These are phyloP conservation scores for Phaeoacremonium minimum DNA, from an alignment of 2,329 filamentous ascomycete species.

Conservation along the genomic window DNA sequence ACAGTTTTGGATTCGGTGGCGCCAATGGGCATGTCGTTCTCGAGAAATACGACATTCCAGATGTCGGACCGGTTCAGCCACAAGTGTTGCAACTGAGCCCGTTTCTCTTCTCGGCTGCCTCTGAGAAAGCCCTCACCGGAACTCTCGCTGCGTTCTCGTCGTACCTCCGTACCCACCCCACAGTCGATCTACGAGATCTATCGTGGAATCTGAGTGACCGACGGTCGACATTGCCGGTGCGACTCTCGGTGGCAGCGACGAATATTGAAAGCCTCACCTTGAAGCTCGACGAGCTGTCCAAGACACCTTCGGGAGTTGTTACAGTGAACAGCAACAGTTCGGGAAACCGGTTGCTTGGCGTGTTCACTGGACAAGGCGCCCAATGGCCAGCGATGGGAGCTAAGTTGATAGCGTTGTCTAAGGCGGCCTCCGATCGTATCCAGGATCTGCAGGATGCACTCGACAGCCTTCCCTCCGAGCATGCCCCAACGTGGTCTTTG, in stretches of 20 bases:
- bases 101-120: slow-evolving; percentile 22
- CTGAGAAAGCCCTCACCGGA: slow-evolving; percentile 19
- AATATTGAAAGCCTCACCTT: too few relatives aligned
- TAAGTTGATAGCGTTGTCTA: slow-evolving; percentile 21
- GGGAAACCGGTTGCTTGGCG: slow-evolving; percentile 3
- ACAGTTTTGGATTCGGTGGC: slow-evolving; percentile 13
- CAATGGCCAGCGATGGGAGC: slow-evolving; percentile 27
- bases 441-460: slow-evolving; percentile 2
- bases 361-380: slow-evolving; percentile 29
- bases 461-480: slow-evolving; percentile 1
- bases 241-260: slow-evolving; percentile 15
- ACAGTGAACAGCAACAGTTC: too few relatives aligned
- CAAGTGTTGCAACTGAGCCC: slow-evolving; percentile 15
- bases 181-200: slow-evolving; percentile 11
- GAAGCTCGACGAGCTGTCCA: too few relatives aligned
- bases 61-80: slow-evolving; percentile 1
- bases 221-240: slow-evolving; percentile 17
- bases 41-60: slow-evolving; percentile 1
- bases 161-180: slow-evolving; percentile 11
- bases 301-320: too few relatives aligned
- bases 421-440: background rate
- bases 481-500: slow-evolving; percentile 6
- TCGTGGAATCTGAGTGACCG: slow-evolving; percentile 16
- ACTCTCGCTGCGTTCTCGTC: slow-evolving; percentile 13
- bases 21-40: slow-evolving; percentile 6